Conservation (phyloP, 306 rosid genomes). For the Cicer bijugum region DNA sequence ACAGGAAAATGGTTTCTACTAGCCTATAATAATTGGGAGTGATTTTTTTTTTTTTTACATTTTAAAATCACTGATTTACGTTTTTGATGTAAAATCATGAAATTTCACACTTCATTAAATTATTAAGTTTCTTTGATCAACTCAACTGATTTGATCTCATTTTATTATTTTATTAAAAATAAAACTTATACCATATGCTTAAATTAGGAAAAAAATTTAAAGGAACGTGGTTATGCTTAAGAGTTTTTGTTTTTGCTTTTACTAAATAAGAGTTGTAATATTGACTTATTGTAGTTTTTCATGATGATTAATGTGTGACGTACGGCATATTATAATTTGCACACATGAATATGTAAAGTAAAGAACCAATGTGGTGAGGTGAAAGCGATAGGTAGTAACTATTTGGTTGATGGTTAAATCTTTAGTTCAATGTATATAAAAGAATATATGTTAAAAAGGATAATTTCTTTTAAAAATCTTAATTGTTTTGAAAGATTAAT, state of each 20-base stretch:
- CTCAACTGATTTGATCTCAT: background rate
- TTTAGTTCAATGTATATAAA: no score
- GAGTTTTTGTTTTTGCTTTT: no score
- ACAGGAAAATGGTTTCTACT: background rate
- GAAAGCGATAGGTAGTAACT: no score
- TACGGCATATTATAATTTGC: background rate
- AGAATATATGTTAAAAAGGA: no score
- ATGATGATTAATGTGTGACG: background rate
- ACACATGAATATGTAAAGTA: background rate
- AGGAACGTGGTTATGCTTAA: background rate
- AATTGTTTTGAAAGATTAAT: no score
- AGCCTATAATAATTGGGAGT: background rate
- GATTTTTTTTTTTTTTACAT: constrained; percentile 5
- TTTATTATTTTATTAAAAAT: no score
- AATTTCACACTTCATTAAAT: background rate
- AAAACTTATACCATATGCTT: no score
- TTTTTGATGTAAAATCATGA: background rate
- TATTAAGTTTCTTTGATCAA: background rate
- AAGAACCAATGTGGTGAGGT: no score
- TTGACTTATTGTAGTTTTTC: background rate
- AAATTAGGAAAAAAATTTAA: background rate
- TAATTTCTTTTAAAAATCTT: no score
- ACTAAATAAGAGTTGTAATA: background rate
- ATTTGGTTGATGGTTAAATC: no score
- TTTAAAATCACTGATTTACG: background rate